These are phyloP conservation scores for Volvariella volvacea DNA, from an alignment of 1,284 basidiomycete species.

Conservation along the genomic window DNA sequence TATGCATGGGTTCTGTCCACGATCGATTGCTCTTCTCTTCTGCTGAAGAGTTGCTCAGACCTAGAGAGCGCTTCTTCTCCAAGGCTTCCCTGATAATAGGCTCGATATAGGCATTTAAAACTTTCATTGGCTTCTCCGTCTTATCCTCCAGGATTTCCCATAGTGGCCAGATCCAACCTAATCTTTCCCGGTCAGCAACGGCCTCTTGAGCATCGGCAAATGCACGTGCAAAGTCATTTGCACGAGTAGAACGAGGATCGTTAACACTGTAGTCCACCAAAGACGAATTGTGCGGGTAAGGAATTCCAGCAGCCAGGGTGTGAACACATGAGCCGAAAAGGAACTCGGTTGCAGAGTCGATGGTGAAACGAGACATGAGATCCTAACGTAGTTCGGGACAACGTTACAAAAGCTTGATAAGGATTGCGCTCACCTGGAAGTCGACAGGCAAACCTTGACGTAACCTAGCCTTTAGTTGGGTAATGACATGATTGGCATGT, in stretches of 20 bases:
- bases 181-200: constrained; percentile 30
- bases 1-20: constrained; percentile 10
- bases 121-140: constrained; percentile 34
- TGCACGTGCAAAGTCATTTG: constrained; percentile 25
- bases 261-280: constrained; percentile 14
- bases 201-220: constrained; percentile 31
- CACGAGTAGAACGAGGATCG: constrained; percentile 13
- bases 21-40: constrained; percentile 10
- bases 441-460: constrained; percentile 39
- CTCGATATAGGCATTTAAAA: constrained; percentile 12
- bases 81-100: constrained; percentile 18
- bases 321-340: constrained; percentile 35
- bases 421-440: constrained; percentile 32
- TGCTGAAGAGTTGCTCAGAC: constrained; percentile 3
- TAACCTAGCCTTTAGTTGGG: constrained; percentile 32
- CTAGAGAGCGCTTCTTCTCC: constrained; percentile 12
- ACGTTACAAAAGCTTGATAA: constrained; percentile 1
- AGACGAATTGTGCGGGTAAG: constrained; percentile 26
- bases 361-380: constrained; percentile 36
- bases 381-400: constrained; percentile 35
- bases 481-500: constrained; percentile 34
- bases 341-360: constrained; percentile 44
- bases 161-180: constrained; percentile 40
- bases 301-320: constrained; percentile 28
- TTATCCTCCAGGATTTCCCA: constrained; percentile 40